Percentiles rank a stretch among this genome's conserved stretches.
phyloP scores from a whole-genome alignment of 192 early-diverging fungal genomes.

The Coemansia sp. region DNA sequence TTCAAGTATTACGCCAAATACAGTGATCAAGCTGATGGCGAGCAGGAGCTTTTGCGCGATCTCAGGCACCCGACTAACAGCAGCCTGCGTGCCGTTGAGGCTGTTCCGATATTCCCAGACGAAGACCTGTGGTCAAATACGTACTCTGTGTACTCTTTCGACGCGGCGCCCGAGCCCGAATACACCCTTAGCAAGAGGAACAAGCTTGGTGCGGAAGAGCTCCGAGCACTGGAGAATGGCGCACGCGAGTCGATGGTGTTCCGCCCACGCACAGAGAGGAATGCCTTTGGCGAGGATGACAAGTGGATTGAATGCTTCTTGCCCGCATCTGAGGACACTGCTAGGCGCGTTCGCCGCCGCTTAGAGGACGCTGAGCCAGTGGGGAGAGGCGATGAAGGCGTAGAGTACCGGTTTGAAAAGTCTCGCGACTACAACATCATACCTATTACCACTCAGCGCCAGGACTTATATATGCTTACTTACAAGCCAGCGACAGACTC shows the following conservation, averaged over 20 bases:
- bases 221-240: slow-evolving; percentile 20
- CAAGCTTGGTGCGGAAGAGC: slow-evolving; percentile 15
- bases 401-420: slow-evolving; percentile 43
- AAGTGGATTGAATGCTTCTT: slow-evolving; percentile 52
- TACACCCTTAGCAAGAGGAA: slow-evolving; percentile 11
- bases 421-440: slow-evolving; percentile 43
- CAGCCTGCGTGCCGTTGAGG: slow-evolving; percentile 46
- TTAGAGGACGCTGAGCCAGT: slow-evolving; percentile 1
- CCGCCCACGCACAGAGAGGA: slow-evolving; percentile 33
- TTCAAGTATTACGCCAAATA: slow-evolving; percentile 43
- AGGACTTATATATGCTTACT: slow-evolving; percentile 47
- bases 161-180: slow-evolving; percentile 46
- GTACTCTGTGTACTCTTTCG: slow-evolving; percentile 45
- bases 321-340: slow-evolving; percentile 34
- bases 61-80: slow-evolving; percentile 53
- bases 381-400: slow-evolving; percentile 20
- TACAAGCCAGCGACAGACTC: slow-evolving; percentile 2
- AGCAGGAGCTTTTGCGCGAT: slow-evolving; percentile 30
- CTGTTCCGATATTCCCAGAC: slow-evolving; percentile 46
- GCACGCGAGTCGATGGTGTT: slow-evolving; percentile 48
- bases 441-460: slow-evolving; percentile 20
- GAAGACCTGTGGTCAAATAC: slow-evolving; percentile 41
- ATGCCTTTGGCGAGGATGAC: slow-evolving; percentile 48
- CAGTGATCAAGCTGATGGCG: slow-evolving; percentile 21
- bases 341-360: slow-evolving; percentile 19